A percentile compares a stretch with the other conserved stretches of the same genome.
phyloP scores from a whole-genome alignment of 2,329 filamentous ascomycete genomes.

The Cadophora sp. region DNA sequence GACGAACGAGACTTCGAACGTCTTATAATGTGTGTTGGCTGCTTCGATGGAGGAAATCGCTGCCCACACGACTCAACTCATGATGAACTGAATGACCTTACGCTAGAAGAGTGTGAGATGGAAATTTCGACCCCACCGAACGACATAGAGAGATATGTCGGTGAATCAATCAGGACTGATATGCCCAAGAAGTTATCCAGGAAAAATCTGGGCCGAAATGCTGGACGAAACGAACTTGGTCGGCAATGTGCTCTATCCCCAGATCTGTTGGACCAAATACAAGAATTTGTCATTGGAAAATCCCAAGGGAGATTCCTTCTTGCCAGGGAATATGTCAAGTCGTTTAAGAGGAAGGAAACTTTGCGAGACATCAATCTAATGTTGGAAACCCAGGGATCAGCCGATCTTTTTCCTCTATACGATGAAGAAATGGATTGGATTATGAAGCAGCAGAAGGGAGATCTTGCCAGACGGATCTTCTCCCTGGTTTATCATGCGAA shows the following conservation, averaged over 20 bases:
- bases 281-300: constrained; percentile 24
- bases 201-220: constrained; percentile 12
- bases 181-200: constrained; percentile 24
- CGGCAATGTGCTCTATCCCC: constrained; percentile 19
- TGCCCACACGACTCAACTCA: constrained; percentile 24
- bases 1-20: not conserved
- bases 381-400: constrained; percentile 24
- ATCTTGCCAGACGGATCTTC: constrained; percentile 37
- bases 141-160: constrained; percentile 26
- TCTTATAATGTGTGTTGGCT: not conserved
- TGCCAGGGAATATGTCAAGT: constrained; percentile 28
- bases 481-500: constrained; percentile 45
- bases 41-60: not conserved
- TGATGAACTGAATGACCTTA: constrained; percentile 3
- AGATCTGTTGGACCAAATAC: constrained; percentile 18
- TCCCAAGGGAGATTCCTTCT: constrained; percentile 28
- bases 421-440: constrained; percentile 48
- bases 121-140: constrained; percentile 20
- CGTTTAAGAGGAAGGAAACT: constrained; percentile 21
- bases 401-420: constrained; percentile 50
- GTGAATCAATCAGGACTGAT: constrained; percentile 18
- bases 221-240: constrained; percentile 17
- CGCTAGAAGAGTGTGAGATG: constrained; percentile 23
- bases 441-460: constrained; percentile 49
- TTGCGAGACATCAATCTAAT: constrained; percentile 24